A percentile compares a stretch with the other conserved stretches of the same genome.
These are phyloP conservation scores for Gonium pectorale DNA, from an alignment of 139 green algal genomes.

Conservation along the genomic window DNA sequence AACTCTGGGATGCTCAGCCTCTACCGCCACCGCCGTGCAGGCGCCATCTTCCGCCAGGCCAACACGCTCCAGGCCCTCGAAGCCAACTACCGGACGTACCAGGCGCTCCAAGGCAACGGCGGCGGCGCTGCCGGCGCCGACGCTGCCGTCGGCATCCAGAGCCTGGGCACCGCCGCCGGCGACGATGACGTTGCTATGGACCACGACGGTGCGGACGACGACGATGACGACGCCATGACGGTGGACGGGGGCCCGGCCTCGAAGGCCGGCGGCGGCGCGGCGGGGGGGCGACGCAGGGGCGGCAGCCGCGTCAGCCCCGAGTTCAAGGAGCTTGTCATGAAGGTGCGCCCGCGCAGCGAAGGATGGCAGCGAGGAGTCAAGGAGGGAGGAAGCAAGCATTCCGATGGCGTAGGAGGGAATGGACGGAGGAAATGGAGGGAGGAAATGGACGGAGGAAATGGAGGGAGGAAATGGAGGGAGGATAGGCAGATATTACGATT, in stretches of 20 bases:
- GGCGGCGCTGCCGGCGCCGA: conserved; percentile 1
- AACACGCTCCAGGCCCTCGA: conserved; percentile 81
- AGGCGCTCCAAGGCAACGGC: conserved; percentile 17
- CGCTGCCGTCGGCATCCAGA: conserved; percentile 1
- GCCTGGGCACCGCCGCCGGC: not conserved
- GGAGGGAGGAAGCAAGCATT: not conserved
- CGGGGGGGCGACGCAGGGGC: not conserved
- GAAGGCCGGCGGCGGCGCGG: not conserved
- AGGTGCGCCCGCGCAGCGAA: conserved; percentile 43
- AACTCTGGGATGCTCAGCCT: no score
- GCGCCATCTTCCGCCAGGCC: conserved; percentile 87
- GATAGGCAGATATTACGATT: no score
- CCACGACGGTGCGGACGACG: conserved; percentile 44
- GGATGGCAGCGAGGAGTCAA: not conserved
- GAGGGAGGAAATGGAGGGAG: no score
- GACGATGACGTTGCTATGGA: conserved; percentile 36
- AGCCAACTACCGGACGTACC: conserved; percentile 78
- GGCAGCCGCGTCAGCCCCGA: conserved; percentile 63
- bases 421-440: no score
- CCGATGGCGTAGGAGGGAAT: not conserved
- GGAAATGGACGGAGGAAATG: no score
- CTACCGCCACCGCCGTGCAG: conserved; percentile 1
- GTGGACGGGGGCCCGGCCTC: conserved; percentile 34
- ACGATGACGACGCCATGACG: conserved; percentile 49
- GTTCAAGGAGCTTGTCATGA: conserved; percentile 81